Evolutionary conservation across 2,329 filamentous ascomycete genomes (phyloP).

Genomic region (Diplodia intermedia): DNA sequence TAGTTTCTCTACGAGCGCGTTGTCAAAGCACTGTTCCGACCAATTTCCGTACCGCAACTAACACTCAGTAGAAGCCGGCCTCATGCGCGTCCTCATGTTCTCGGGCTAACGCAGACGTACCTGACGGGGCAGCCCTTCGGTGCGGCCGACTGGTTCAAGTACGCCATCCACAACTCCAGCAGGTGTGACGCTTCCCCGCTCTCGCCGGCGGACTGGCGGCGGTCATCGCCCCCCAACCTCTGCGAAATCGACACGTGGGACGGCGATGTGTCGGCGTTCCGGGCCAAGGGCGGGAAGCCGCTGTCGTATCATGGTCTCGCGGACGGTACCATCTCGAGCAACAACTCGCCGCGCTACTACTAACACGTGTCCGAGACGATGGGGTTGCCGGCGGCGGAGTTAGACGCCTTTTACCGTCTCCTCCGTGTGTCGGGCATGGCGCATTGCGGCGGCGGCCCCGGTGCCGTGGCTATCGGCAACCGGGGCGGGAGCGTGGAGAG

Average conservation of each 20-base stretch:
- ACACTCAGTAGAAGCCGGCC: too few relatives aligned
- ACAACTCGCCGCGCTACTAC: slow-evolving; percentile 58
- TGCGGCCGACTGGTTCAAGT: slow-evolving; percentile 59
- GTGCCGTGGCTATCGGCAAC: slow-evolving; percentile 51
- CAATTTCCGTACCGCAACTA: too few relatives aligned
- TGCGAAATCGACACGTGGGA: slow-evolving; percentile 51
- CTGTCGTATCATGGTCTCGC: slow-evolving; percentile 56
- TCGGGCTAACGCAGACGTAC: slow-evolving; percentile 35
- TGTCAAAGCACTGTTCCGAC: too few relatives aligned
- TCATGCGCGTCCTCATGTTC: too few relatives aligned
- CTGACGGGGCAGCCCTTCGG: slow-evolving; percentile 51
- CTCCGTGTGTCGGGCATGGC: slow-evolving; percentile 61
- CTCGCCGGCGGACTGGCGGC: slow-evolving; percentile 47
- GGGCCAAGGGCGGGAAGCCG: slow-evolving; percentile 53
- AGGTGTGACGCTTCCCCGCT: slow-evolving; percentile 51
- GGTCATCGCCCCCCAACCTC: slow-evolving; percentile 48
- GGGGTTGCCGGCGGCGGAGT: slow-evolving; percentile 41
- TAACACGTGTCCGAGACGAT: slow-evolving; percentile 55
- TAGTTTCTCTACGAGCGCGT: too few relatives aligned
- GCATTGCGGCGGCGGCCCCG: slow-evolving; percentile 59
- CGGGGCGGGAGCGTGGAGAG: slow-evolving; percentile 35
- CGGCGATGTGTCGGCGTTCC: slow-evolving; percentile 48
- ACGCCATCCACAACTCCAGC: slow-evolving; percentile 56
- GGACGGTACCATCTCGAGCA: slow-evolving; percentile 54
- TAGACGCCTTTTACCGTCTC: slow-evolving; percentile 57